These are phyloP conservation scores for Aspergillus niger DNA, from an alignment of 2,329 filamentous ascomycete genomes.

Conservation along the genomic window DNA sequence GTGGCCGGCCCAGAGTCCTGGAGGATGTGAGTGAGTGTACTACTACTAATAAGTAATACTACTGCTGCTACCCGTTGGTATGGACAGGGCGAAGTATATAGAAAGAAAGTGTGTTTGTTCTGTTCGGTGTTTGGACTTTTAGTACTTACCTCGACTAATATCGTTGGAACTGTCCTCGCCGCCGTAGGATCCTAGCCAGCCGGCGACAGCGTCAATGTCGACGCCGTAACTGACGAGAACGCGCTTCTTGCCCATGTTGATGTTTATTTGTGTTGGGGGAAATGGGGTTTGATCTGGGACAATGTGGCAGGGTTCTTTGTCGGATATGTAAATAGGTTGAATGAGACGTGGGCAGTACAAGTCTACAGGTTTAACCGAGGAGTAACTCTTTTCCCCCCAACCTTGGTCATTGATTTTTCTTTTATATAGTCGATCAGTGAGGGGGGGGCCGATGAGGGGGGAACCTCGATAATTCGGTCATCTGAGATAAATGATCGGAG, in stretches of 20 bases:
- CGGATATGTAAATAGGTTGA: neutral
- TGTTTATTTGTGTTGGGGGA: too few relatives aligned
- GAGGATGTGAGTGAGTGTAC: neutral
- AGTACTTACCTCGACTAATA: constrained; percentile 64
- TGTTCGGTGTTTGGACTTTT: neutral
- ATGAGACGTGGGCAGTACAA: neutral
- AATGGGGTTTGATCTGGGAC: too few relatives aligned
- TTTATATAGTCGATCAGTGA: neutral
- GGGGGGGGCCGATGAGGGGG: neutral
- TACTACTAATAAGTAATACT: too few relatives aligned
- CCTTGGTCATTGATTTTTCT: neutral
- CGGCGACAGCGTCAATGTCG: constrained; percentile 74
- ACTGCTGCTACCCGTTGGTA: too few relatives aligned
- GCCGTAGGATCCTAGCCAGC: constrained; percentile 74
- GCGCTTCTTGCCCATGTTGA: constrained; percentile 47
- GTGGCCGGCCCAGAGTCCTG: constrained; percentile 68
- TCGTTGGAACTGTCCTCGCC: constrained; percentile 72
- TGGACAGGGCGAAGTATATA: too few relatives aligned
- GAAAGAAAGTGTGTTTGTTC: neutral
- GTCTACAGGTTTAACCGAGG: neutral
- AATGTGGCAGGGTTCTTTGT: constrained; percentile 1
- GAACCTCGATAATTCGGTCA: neutral
- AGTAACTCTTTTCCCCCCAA: neutral
- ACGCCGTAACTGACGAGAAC: constrained; percentile 66
- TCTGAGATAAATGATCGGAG: neutral